Conservation (phyloP, 2,329 filamentous ascomycete species). For the Hortaea sp. region DNA sequence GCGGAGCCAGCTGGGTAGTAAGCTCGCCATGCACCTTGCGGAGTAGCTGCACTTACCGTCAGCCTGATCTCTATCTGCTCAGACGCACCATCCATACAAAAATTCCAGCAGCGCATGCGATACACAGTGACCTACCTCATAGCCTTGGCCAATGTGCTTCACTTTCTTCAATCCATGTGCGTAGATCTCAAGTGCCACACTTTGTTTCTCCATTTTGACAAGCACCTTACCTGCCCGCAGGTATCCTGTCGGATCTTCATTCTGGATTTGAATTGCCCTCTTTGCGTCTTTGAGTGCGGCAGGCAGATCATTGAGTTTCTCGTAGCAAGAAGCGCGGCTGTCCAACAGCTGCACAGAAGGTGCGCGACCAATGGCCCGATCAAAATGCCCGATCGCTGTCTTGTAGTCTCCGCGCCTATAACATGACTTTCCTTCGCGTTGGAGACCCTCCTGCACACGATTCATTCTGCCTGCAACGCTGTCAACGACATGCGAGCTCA, state of each 20-base stretch:
- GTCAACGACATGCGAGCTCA: too few species aligned
- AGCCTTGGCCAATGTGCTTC: slow-evolving; percentile 27
- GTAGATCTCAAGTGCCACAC: slow-evolving; percentile 48
- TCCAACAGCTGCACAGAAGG: slow-evolving; percentile 37
- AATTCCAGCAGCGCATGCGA: neutral
- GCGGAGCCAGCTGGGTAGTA: slow-evolving; percentile 30
- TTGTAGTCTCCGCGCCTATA: slow-evolving; percentile 35
- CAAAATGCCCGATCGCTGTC: slow-evolving; percentile 30
- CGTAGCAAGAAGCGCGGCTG: slow-evolving; percentile 45
- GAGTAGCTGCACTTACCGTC: slow-evolving; percentile 7
- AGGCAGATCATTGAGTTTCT: slow-evolving; percentile 41
- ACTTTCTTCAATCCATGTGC: slow-evolving; percentile 47
- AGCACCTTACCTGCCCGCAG: slow-evolving; percentile 43
- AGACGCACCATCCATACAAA: neutral
- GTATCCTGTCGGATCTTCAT: slow-evolving; percentile 47
- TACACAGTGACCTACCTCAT: slow-evolving; percentile 11
- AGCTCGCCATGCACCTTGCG: slow-evolving; percentile 37
- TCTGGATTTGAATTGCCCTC: slow-evolving; percentile 43
- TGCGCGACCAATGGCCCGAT: slow-evolving; percentile 19
- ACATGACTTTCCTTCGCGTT: slow-evolving; percentile 32
- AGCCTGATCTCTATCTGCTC: neutral
- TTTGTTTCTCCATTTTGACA: slow-evolving; percentile 38
- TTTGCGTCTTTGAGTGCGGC: slow-evolving; percentile 47
- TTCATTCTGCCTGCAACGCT: slow-evolving; percentile 1
- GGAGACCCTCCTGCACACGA: slow-evolving; percentile 11